Evolutionary conservation across 202 grass and related monocot genomes (phyloP).

Genomic region (Schoenoplectus triqueter): DNA sequence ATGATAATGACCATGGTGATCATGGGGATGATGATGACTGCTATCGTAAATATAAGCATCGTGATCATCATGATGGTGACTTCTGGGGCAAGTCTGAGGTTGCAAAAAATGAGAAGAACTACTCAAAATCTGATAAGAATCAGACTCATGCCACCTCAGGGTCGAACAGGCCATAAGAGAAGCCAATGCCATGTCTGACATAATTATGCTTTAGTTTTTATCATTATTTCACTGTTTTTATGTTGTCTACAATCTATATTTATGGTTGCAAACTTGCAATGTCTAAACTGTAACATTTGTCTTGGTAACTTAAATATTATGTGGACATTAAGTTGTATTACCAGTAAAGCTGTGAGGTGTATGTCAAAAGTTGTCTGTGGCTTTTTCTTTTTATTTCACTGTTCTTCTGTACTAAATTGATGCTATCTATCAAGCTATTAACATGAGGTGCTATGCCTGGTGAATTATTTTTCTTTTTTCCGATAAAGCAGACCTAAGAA

Average conservation of each 20-base stretch:
- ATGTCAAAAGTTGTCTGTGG: neutral
- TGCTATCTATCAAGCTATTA: no score
- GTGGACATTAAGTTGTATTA: neutral
- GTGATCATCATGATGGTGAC: neutral
- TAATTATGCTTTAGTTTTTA: neutral
- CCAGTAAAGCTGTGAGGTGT: neutral
- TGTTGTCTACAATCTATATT: neutral
- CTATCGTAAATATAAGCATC: neutral
- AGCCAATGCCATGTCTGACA: neutral
- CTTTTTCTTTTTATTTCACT: no score
- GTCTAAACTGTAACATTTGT: neutral
- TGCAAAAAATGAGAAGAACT: neutral
- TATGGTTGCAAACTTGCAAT: neutral
- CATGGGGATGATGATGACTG: neutral
- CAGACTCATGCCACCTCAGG: neutral
- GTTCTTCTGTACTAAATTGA: no score
- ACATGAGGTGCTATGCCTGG: no score
- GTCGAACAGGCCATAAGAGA: neutral
- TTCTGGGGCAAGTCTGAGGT: neutral
- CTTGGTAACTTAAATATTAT: neutral
- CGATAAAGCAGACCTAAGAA: no score
- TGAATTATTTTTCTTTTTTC: no score
- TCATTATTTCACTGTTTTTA: neutral
- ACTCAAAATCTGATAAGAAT: neutral
- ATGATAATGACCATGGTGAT: no score